These are phyloP conservation scores for Salix arbutifolia DNA, from an alignment of 345 rosid species.

Conservation along the genomic window DNA sequence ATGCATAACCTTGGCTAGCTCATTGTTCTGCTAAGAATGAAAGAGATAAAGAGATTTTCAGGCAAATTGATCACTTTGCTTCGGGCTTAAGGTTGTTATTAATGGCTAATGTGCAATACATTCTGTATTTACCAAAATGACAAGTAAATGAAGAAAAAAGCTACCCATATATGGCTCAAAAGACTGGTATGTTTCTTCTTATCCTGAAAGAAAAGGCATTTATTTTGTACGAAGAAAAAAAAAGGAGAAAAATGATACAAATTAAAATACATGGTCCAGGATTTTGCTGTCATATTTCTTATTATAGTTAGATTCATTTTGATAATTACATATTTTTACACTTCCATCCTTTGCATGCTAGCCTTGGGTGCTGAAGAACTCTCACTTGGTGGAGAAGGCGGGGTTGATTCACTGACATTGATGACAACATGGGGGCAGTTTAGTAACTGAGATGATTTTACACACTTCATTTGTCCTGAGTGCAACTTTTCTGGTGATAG, in stretches of 20 bases:
- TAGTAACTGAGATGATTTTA: neutral
- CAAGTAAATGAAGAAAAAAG: neutral
- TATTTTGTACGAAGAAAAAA: neutral
- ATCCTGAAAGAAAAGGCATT: neutral
- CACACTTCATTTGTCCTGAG: neutral
- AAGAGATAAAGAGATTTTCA: neutral
- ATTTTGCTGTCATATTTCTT: no score
- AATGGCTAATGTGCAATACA: neutral
- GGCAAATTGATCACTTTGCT: neutral
- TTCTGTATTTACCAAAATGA: neutral
- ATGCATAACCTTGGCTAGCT: neutral
- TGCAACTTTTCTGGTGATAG: slow-evolving; percentile 29
- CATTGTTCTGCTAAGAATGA: neutral
- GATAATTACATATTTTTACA: neutral
- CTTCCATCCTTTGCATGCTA: neutral
- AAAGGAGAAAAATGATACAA: neutral
- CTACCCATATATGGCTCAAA: neutral
- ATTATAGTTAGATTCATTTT: no score
- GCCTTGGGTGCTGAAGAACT: neutral
- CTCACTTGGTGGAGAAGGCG: neutral
- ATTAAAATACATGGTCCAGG: neutral
- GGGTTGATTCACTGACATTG: neutral
- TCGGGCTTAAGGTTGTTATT: neutral
- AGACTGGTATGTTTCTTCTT: neutral
- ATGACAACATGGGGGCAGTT: slow-evolving; percentile 12